Conservation (phyloP, 2,329 filamentous ascomycete species). For the Coniosporium tulheliwenetii region DNA sequence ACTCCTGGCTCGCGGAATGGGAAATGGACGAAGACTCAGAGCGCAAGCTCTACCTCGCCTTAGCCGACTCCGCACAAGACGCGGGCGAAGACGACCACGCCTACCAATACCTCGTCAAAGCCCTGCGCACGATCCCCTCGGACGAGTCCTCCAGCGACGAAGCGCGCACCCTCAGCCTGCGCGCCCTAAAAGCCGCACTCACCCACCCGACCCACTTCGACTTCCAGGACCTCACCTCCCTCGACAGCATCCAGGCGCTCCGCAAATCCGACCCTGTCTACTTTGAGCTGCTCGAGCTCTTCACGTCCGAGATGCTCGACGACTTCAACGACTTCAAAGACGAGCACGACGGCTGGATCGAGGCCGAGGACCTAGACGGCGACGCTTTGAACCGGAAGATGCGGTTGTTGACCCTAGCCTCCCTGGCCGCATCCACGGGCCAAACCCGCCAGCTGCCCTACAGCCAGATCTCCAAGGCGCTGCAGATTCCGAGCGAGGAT, state of each 20-base stretch:
- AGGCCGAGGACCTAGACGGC: conserved; percentile 56
- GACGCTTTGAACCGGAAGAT: conserved; percentile 82
- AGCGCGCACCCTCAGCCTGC: conserved; percentile 43
- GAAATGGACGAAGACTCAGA: conserved; percentile 66
- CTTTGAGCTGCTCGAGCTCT: conserved; percentile 88
- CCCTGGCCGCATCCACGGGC: conserved; percentile 61
- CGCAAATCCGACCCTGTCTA: conserved; percentile 70
- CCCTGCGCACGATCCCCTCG: conserved; percentile 59
- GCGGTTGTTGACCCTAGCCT: conserved; percentile 84
- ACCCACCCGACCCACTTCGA: conserved; percentile 51
- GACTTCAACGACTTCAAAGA: conserved; percentile 93
- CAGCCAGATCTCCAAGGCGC: conserved; percentile 63
- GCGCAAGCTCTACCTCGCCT: conserved; percentile 69
- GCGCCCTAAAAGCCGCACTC: conserved; percentile 52
- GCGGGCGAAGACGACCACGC: conserved; percentile 61
- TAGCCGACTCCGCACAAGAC: conserved; percentile 67
- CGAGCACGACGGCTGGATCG: conserved; percentile 74
- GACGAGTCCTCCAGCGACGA: conserved; percentile 38
- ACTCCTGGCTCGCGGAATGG: conserved; percentile 72
- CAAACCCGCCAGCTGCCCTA: conserved; percentile 83
- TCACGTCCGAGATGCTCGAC: conserved; percentile 84
- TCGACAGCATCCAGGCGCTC: conserved; percentile 71
- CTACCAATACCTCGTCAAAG: conserved; percentile 58
- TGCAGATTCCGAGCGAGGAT: conserved; percentile 68
- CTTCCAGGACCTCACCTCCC: conserved; percentile 55